Percentiles rank a stretch among this genome's conserved stretches.
Evolutionary conservation across 2,329 filamentous ascomycete genomes (phyloP).

Genomic region (Blumeria hordei): DNA sequence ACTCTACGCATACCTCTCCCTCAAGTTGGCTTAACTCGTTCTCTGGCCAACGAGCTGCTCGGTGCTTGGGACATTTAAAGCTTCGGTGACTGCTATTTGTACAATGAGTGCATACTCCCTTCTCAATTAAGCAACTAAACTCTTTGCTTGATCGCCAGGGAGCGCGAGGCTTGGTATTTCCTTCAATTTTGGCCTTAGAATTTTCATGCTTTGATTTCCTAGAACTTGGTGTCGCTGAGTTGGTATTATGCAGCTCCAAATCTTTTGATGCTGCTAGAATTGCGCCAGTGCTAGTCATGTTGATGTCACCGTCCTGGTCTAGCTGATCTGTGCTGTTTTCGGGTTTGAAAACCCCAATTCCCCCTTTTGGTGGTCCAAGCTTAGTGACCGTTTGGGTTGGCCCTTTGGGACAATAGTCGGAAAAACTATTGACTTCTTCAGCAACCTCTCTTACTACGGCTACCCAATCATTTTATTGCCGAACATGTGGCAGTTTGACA

Average conservation of each 20-base stretch:
- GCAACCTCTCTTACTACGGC: neutral
- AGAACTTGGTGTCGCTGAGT: neutral
- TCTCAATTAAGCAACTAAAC: neutral
- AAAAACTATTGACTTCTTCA: neutral
- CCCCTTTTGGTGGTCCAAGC: neutral
- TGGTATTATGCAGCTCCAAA: neutral
- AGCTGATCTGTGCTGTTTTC: neutral
- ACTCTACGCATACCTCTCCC: neutral
- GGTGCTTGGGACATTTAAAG: neutral
- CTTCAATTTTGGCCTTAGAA: neutral
- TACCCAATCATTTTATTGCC: neutral
- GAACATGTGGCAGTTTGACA: neutral
- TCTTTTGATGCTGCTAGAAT: neutral
- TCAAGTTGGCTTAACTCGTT: neutral
- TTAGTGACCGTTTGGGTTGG: neutral
- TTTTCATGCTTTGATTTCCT: neutral
- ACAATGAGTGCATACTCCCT: neutral
- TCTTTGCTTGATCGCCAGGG: neutral
- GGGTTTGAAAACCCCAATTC: neutral
- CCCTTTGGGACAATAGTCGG: neutral
- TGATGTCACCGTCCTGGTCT: neutral
- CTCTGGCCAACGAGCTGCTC: neutral
- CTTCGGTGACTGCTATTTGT: neutral
- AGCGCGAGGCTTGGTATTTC: neutral
- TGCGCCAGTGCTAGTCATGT: neutral